Percentiles rank a stretch among this genome's conserved stretches.
These are phyloP conservation scores for Lathyrus tuberosus DNA, from an alignment of 306 rosid genomes.

Conservation along the genomic window DNA sequence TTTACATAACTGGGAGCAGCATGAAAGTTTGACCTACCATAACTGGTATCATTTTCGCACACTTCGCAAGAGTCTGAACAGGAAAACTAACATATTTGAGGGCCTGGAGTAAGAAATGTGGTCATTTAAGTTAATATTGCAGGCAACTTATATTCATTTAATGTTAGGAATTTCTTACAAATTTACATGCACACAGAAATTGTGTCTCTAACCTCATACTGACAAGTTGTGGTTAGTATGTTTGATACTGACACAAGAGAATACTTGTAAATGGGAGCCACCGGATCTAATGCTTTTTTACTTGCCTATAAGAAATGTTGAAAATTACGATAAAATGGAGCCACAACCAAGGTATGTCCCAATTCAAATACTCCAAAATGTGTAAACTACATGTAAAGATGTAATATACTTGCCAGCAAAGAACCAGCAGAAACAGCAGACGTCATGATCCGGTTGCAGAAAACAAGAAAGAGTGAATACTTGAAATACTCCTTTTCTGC, in stretches of 20 bases:
- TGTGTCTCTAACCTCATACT: constrained; percentile 71
- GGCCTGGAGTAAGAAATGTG: constrained; percentile 62
- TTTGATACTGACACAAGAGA: constrained; percentile 79
- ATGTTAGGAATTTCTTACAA: constrained; percentile 5
- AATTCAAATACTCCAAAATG: constrained; percentile 23
- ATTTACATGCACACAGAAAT: constrained; percentile 11
- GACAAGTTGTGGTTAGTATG: constrained; percentile 93
- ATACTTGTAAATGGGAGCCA: constrained; percentile 90
- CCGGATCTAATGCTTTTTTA: constrained; percentile 74
- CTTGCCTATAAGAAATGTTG: constrained; percentile 58
- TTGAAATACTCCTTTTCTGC: constrained; percentile 69
- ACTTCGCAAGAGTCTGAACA: constrained; percentile 94
- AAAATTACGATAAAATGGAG: constrained; percentile 27
- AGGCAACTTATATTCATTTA: constrained; percentile 24
- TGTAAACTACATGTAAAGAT: background rate
- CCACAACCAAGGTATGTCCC: constrained; percentile 6
- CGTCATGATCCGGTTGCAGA: constrained; percentile 92
- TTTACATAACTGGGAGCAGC: constrained; percentile 7
- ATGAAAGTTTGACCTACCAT: constrained; percentile 63
- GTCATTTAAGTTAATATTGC: constrained; percentile 13
- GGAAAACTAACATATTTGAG: constrained; percentile 98
- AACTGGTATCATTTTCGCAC: constrained; percentile 98
- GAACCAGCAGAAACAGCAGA: constrained; percentile 90
- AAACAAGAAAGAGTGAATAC: constrained; percentile 83
- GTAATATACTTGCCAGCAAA: constrained; percentile 59